Percentiles rank a stretch among this genome's conserved stretches.
phyloP scores from a whole-genome alignment of 202 grass and related monocot genomes.

The Bolboschoenoplectus hybrid region DNA sequence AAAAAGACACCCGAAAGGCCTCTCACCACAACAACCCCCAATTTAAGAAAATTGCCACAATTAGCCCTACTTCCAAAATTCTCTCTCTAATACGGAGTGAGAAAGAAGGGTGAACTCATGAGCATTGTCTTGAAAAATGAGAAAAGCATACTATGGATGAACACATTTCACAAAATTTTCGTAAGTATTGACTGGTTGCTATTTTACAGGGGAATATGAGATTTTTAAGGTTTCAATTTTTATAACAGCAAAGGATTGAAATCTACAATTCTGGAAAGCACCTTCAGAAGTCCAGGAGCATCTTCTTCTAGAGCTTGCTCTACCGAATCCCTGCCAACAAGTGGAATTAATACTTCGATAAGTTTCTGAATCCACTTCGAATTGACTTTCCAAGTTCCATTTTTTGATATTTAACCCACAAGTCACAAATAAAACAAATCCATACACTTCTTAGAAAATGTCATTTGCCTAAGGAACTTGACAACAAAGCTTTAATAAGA shows the following conservation, averaged over 20 bases:
- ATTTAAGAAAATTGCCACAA: not conserved
- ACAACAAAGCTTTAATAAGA: not conserved
- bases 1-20: not conserved
- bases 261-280: slow-evolving; percentile 36
- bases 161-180: not conserved
- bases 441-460: not conserved
- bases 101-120: not conserved
- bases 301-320: slow-evolving; percentile 91
- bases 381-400: not conserved
- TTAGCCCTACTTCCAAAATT: not conserved
- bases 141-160: slow-evolving; percentile 6
- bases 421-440: not conserved
- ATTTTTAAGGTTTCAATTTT: slow-evolving; percentile 18
- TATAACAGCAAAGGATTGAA: slow-evolving; percentile 11
- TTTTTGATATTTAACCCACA: slow-evolving; percentile 5
- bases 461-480: not conserved
- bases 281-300: slow-evolving; percentile 94
- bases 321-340: slow-evolving; percentile 71
- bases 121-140: slow-evolving; percentile 1
- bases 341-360: not conserved
- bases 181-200: not conserved
- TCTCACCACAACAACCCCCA: not conserved
- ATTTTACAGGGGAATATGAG: slow-evolving; percentile 1
- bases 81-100: not conserved
- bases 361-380: not conserved